Evolutionary conservation across 108 stramenopile species (phyloP).

Genomic region (Aurantiochytrium sp.): DNA sequence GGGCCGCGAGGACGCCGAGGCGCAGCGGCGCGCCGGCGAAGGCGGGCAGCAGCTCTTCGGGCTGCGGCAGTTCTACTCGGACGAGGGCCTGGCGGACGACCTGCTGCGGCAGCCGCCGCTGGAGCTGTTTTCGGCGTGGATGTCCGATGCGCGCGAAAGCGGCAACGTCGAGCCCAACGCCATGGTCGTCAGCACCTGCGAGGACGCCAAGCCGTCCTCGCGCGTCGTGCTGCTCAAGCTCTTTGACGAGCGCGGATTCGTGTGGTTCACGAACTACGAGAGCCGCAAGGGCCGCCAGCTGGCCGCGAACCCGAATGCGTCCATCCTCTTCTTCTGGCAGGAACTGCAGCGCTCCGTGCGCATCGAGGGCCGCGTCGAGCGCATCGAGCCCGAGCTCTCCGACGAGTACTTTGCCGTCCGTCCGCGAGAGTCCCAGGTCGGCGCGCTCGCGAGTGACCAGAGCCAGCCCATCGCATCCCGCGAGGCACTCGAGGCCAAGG

Average conservation of each 20-base stretch:
- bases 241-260: constrained; percentile 40
- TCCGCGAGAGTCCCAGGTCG: constrained; percentile 44
- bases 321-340: constrained; percentile 52
- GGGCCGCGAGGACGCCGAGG: too few species aligned
- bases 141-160: neutral
- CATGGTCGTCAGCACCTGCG: neutral
- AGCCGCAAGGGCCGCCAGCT: constrained; percentile 33
- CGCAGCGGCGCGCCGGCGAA: too few species aligned
- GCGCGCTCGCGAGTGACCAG: constrained; percentile 46
- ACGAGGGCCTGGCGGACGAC: neutral
- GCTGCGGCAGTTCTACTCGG: too few species aligned
- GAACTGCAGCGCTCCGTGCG: constrained; percentile 47
- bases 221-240: constrained; percentile 50
- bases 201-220: constrained; percentile 33
- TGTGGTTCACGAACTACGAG: constrained; percentile 51
- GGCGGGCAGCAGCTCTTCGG: too few species aligned
- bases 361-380: constrained; percentile 43
- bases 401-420: constrained; percentile 42
- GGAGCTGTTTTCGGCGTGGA: neutral
- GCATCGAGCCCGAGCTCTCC: constrained; percentile 40
- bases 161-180: neutral
- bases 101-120: neutral
- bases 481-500: constrained; percentile 29
- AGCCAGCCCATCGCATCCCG: constrained; percentile 35
- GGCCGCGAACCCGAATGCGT: constrained; percentile 23